phyloP scores from a whole-genome alignment of 768 basidiomycete species.

The Phaffia australis region DNA sequence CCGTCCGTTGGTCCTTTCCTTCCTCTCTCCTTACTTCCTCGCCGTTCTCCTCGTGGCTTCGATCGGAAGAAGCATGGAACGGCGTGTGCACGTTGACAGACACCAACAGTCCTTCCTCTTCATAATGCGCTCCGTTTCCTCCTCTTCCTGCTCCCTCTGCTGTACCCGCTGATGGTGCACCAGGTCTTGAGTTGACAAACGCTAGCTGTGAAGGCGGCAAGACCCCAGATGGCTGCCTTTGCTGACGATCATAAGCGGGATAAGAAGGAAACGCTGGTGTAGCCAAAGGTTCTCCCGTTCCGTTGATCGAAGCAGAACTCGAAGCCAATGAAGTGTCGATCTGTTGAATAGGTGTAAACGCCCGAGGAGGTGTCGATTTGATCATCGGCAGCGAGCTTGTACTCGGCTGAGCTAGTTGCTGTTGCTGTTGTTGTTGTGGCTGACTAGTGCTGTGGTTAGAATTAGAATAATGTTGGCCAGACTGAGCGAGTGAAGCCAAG shows the following conservation, averaged over 20 bases:
- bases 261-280: conserved; percentile 24
- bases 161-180: neutral
- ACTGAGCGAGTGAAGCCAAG: neutral
- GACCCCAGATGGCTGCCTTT: conserved; percentile 2
- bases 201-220: conserved; percentile 21
- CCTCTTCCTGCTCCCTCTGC: neutral
- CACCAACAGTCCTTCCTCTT: conserved; percentile 31
- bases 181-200: neutral
- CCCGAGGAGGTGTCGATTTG: too few species aligned
- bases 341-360: too few species aligned
- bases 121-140: neutral
- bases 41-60: neutral
- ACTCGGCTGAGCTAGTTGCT: too few species aligned
- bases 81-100: conserved; percentile 29
- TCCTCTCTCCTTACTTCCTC: conserved; percentile 7
- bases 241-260: neutral
- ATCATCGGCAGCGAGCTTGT: too few species aligned
- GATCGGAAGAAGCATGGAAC: neutral
- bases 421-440: too few species aligned
- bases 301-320: neutral
- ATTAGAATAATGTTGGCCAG: too few species aligned
- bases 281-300: neutral
- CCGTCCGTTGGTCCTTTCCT: conserved; percentile 39
- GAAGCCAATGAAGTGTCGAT: too few species aligned
- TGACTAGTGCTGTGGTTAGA: too few species aligned